Percentiles rank a stretch among this genome's conserved stretches.
These are phyloP conservation scores for Candida vaughaniae DNA, from an alignment of 805 yeast genomes.

Conservation along the genomic window DNA sequence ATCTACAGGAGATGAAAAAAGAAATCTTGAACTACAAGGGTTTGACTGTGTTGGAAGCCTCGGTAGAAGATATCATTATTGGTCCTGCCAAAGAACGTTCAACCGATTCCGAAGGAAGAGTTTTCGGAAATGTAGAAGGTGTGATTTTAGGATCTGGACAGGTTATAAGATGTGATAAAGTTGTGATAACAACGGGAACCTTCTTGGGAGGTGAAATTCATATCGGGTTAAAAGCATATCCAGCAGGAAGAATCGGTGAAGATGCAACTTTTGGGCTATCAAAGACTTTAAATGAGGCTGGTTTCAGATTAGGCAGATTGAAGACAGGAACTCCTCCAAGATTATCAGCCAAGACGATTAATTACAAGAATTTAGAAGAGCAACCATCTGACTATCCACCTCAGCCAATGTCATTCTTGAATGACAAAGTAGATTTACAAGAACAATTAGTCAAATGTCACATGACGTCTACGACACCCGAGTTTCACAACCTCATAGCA, in stretches of 20 bases:
- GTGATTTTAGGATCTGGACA: conserved; percentile 69
- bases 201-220: conserved; percentile 94
- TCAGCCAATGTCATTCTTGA: conserved; percentile 84
- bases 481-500: conserved; percentile 66
- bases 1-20: conserved; percentile 75
- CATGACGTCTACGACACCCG: conserved; percentile 74
- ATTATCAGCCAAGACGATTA: conserved; percentile 66
- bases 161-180: conserved; percentile 58
- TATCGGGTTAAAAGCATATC: conserved; percentile 73
- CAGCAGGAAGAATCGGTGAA: conserved; percentile 95
- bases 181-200: conserved; percentile 94
- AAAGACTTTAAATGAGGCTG: conserved; percentile 69
- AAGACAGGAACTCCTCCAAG: conserved; percentile 99
- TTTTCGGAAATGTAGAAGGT: conserved; percentile 57
- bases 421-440: conserved; percentile 59
- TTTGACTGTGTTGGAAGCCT: conserved; percentile 63
- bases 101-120: conserved; percentile 36
- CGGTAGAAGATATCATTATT: conserved; percentile 81
- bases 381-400: conserved; percentile 86
- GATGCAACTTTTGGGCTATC: conserved; percentile 88
- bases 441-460: conserved; percentile 66
- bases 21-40: conserved; percentile 56
- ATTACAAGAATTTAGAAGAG: conserved; percentile 58
- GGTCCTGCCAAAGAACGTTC: conserved; percentile 27
- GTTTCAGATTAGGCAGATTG: conserved; percentile 81